These are phyloP conservation scores for Acarospora socialis DNA, from an alignment of 2,329 filamentous ascomycete species.

Conservation along the genomic window DNA sequence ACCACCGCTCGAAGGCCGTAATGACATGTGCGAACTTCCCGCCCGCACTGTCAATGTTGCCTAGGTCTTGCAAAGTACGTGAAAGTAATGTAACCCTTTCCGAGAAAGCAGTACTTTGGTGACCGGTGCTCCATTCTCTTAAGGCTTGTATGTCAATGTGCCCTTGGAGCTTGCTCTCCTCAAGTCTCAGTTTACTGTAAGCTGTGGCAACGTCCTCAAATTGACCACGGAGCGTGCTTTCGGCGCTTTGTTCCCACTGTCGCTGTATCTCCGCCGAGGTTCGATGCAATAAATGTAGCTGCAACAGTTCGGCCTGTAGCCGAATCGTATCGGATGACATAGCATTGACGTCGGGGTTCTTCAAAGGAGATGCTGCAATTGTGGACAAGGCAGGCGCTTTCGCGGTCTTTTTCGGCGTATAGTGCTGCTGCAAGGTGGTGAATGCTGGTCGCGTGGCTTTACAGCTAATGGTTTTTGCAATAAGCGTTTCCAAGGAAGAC, in stretches of 20 bases:
- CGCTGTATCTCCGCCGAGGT: constrained; percentile 5
- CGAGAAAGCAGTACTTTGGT: constrained; percentile 3
- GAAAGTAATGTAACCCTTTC: constrained; percentile 9
- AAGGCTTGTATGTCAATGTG: constrained; percentile 9
- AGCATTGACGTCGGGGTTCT: neutral
- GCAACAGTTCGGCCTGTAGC: constrained; percentile 10
- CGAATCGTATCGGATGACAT: constrained; percentile 2
- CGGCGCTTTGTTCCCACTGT: constrained; percentile 10
- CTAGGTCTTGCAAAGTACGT: constrained; percentile 7
- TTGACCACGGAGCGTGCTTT: constrained; percentile 4
- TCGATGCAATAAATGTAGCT: constrained; percentile 12
- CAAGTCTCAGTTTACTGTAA: constrained; percentile 7
- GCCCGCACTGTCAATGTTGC: constrained; percentile 2
- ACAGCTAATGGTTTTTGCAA: too few species aligned
- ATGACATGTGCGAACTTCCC: constrained; percentile 9
- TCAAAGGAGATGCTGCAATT: neutral
- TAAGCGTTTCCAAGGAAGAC: too few species aligned
- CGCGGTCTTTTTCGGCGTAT: constrained; percentile 5
- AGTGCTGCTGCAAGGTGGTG: constrained; percentile 9
- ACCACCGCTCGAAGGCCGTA: constrained; percentile 10
- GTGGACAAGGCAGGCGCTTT: neutral
- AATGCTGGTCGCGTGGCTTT: constrained; percentile 4
- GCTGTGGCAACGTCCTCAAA: constrained; percentile 9
- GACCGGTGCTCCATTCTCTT: constrained; percentile 9
- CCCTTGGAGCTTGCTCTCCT: constrained; percentile 8